Base-by-base conservation (phyloP, 768 basidiomycete genomes). In the Rhizopogon salebrosus region DNA sequence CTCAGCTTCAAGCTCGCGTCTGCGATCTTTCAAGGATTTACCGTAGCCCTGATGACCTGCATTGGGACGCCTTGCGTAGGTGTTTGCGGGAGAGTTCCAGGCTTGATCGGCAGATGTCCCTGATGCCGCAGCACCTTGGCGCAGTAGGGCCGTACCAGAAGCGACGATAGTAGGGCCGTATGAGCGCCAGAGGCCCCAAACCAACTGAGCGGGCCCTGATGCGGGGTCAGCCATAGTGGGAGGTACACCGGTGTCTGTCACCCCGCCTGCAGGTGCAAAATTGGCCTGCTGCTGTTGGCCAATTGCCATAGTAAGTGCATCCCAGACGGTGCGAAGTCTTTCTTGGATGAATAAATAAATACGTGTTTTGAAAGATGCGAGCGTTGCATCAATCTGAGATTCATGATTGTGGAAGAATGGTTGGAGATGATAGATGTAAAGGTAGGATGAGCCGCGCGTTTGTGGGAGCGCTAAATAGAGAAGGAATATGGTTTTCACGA, bases 381-480 rank as follows among this genome's bases (percentile, higher is more conserved):
- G 80, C 5, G 86, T 75, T 13, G 80, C 80, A 65, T 98, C 94
- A 64, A 98, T 95, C 64, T 92, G 84, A 1, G 73, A 61, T 69
- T 98, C 94, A 64, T 97, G 89, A 18, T 80, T 72, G 48, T 77
- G 78, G 69, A 98, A 88, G 72, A 92, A 84, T 0, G 95, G 94
- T 31, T 84, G 82, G 11, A 98, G 83, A 57, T 92, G 84, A 11
- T 77, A 72, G 38, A 73, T 75, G 74, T 95, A 98, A 63, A 98
- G 74, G 67, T 89, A 90, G 1, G 92, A 84, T 0, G 94, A 83
- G 23, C 95, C 94, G 58, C 84, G 84, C 0, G 90, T 92, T 64
- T 95, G 92, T 0, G 95, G 94, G 6, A 95, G 82, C 2, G 86
- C 88, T 45, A 98, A 84, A 70, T 92, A 95, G 54, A 95, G 82